Percentiles rank a stretch among this genome's conserved stretches.
Conservation (phyloP, 179 eudicot genomes). For the Beta corolliflora region DNA sequence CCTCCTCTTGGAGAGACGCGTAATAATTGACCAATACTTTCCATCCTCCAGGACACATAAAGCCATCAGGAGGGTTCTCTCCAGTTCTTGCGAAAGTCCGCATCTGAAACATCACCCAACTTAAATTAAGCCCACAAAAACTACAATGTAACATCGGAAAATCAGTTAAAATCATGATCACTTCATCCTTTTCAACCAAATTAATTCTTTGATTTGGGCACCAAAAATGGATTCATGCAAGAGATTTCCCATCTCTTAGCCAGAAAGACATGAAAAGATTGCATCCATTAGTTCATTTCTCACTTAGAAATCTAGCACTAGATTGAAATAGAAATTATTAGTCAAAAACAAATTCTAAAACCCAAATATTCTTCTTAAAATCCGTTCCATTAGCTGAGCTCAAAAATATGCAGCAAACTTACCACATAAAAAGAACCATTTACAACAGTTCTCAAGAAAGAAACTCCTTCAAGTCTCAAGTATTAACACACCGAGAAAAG, state of each 20-base stretch:
- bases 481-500: neutral
- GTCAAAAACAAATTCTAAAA: neutral
- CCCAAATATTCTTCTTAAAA: neutral
- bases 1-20: constrained; percentile 64
- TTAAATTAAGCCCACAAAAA: neutral
- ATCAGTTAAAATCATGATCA: neutral
- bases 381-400: neutral
- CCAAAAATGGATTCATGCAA: too few species aligned
- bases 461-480: neutral
- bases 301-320: neutral
- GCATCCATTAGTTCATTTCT: too few species aligned
- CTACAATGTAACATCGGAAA: neutral
- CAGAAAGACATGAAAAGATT: too few species aligned
- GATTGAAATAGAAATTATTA: neutral
- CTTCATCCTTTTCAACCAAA: neutral
- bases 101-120: constrained; percentile 54
- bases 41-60: constrained; percentile 93
- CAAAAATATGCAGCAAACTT: too few species aligned
- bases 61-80: constrained; percentile 89
- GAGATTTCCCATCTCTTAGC: too few species aligned
- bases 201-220: neutral
- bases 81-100: constrained; percentile 74
- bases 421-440: neutral
- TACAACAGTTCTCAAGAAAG: neutral
- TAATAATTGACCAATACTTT: constrained; percentile 73